Evolutionary conservation across 1,284 basidiomycete genomes (phyloP), one percentile per base, ranked within the genome.

Genomic region (Cutaneotrichosporon sp.): DNA sequence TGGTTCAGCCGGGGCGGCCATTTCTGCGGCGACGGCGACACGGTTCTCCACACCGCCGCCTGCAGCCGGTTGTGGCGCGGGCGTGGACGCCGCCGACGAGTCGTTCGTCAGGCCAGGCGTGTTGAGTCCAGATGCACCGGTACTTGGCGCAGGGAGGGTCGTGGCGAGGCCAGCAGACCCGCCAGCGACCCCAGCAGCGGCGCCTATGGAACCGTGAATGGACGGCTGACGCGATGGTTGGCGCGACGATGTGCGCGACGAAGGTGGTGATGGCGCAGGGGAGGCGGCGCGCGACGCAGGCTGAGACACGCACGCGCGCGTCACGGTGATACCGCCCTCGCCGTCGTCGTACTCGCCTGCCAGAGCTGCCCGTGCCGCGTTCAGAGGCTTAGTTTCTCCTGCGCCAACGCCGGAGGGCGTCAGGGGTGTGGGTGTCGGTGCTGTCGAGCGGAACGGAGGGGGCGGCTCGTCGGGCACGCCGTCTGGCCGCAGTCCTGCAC

Each of bases 1-100:
- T n/a, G 49, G 35, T 1, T n/a, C n/a, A n/a, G 39, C 36, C 3
- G 49, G 34, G 3, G 45, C 36, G 3, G 38, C 44, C 18, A 49
- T 49, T 41, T 55, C 49, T 21, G 46, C 54, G 4, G 33, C 49
- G 18, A 51, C 49, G 18, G 49, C 40, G n/a, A 42, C 54, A 8
- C 26, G 46, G 37, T 44, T 52, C 43, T 20, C 46, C n/a, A 38
- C 38, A 21, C 10, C 43, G 43, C 33, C 13, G 9, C 3, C 43
- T 20, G 13, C 17, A 14, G 43, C 43, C 9, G 18, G 34, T n/a
- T n/a, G n/a, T 15, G 43, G 33, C 33, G 20, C 21, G 15, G 43
- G 43, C 18, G 43, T 35, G 9, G 43, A 45, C 4, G 30, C 33
- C 26, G 33, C 43, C 7, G 43, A 45, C 43, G 43, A 36, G 17